Evolutionary conservation across 176 grass and related monocot genomes (phyloP).

Genomic region (Pharus latifolius): DNA sequence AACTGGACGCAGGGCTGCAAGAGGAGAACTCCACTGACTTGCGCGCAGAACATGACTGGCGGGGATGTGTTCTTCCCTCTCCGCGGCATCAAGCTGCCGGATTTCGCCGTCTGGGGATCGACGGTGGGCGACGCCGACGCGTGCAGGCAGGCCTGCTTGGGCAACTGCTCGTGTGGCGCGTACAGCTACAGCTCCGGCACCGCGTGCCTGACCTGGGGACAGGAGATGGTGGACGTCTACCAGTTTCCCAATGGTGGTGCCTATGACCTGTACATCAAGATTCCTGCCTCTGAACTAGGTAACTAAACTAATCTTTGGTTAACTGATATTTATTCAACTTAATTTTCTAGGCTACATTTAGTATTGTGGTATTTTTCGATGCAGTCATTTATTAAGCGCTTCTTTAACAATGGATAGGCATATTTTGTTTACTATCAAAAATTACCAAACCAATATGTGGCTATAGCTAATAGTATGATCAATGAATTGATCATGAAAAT

Average conservation of each 20-base stretch:
- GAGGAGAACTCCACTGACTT: constrained; percentile 24
- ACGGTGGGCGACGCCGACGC: constrained; percentile 9
- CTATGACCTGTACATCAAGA: constrained; percentile 50
- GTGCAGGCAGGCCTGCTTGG: constrained; percentile 39
- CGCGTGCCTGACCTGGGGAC: constrained; percentile 54
- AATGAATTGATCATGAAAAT: no score
- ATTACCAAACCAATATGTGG: no score
- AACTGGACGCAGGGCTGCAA: constrained; percentile 52
- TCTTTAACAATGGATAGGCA: no score
- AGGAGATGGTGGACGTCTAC: constrained; percentile 68
- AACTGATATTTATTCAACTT: not conserved
- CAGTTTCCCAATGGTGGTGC: constrained; percentile 38
- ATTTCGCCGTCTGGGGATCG: constrained; percentile 38
- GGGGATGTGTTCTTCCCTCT: constrained; percentile 41
- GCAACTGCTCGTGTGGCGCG: constrained; percentile 63
- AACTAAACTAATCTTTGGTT: not conserved
- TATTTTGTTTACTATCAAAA: no score
- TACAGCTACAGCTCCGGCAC: constrained; percentile 41
- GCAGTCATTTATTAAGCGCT: no score
- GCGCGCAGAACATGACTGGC: constrained; percentile 10
- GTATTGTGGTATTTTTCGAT: no score
- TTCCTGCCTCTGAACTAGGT: constrained; percentile 45
- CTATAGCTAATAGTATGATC: no score
- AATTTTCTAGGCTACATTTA: no score
- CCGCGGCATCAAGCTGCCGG: constrained; percentile 55